Conservation (phyloP, 495 filamentous ascomycete species). For the Podospora anserina region DNA sequence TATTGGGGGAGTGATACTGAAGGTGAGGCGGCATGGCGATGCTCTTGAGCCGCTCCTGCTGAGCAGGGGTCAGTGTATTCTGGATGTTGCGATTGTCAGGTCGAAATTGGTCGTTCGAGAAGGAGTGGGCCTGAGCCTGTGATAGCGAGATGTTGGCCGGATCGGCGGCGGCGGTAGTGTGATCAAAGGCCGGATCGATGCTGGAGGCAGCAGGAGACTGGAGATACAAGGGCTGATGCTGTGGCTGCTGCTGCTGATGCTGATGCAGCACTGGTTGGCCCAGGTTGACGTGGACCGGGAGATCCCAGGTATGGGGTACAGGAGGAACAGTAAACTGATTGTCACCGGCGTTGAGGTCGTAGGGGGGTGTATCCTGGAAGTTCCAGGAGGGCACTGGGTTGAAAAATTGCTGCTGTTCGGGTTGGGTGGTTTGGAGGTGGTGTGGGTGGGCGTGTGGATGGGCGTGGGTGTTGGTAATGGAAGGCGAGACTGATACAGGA, state of each 20-base stretch:
- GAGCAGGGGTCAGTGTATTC: conserved; percentile 47
- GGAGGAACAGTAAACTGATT: conserved; percentile 21
- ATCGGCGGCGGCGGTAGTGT: conserved; percentile 16
- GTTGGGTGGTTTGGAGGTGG: conserved; percentile 19
- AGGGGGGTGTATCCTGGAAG: conserved; percentile 46
- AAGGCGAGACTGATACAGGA: conserved; percentile 20
- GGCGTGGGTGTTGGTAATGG: conserved; percentile 28
- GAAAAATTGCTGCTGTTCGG: conserved; percentile 34
- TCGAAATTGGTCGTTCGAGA: conserved; percentile 16
- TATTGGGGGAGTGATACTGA: conserved; percentile 52
- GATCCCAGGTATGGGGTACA: conserved; percentile 29
- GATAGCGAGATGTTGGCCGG: conserved; percentile 15
- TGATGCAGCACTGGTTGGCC: conserved; percentile 30
- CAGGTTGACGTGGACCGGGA: conserved; percentile 28
- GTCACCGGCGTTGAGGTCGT: conserved; percentile 33
- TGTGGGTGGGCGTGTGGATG: conserved; percentile 10
- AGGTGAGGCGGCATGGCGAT: conserved; percentile 58
- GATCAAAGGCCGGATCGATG: conserved; percentile 16
- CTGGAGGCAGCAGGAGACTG: conserved; percentile 18
- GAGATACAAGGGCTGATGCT: conserved; percentile 25
- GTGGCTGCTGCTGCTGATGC: conserved; percentile 31
- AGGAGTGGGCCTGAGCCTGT: conserved; percentile 7
- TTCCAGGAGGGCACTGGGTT: conserved; percentile 35
- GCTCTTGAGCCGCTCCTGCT: conserved; percentile 51
- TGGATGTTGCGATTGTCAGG: conserved; percentile 24